These are phyloP conservation scores for Citrus reticulata DNA, from an alignment of 345 rosid species.

Conservation along the genomic window DNA sequence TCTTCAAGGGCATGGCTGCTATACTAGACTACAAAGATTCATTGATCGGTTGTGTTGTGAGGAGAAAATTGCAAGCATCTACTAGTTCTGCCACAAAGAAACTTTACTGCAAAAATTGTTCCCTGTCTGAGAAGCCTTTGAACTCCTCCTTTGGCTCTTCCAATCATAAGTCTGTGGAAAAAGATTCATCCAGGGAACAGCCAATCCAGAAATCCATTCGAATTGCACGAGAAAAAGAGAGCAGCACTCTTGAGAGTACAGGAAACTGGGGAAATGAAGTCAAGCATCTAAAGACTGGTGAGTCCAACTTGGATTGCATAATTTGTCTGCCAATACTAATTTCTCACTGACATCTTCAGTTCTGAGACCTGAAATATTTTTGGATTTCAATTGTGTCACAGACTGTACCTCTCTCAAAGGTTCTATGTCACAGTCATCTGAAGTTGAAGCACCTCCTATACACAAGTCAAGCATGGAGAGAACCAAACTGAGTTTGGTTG, in stretches of 20 bases:
- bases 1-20: conserved; percentile 37
- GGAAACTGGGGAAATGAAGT: conserved; percentile 5
- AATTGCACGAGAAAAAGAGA: neutral
- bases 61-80: conserved; percentile 21
- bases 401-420: neutral
- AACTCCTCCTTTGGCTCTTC: conserved; percentile 13
- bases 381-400: neutral
- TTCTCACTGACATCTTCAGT: conserved; percentile 5
- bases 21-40: conserved; percentile 25
- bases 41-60: conserved; percentile 30
- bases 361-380: conserved; percentile 2
- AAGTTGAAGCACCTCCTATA: conserved; percentile 8
- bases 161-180: neutral
- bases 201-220: conserved; percentile 7
- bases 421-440: neutral
- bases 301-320: conserved; percentile 4
- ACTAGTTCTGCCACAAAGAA: conserved; percentile 6
- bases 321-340: conserved; percentile 10
- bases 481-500: neutral
- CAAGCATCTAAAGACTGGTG: neutral
- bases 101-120: conserved; percentile 11
- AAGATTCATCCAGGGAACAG: neutral
- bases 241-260: neutral
- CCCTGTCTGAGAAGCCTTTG: conserved; percentile 8
- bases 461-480: conserved; percentile 2